phyloP scores from a whole-genome alignment of 2,329 filamentous ascomycete species.

The Ascochyta clinopodiicola region DNA sequence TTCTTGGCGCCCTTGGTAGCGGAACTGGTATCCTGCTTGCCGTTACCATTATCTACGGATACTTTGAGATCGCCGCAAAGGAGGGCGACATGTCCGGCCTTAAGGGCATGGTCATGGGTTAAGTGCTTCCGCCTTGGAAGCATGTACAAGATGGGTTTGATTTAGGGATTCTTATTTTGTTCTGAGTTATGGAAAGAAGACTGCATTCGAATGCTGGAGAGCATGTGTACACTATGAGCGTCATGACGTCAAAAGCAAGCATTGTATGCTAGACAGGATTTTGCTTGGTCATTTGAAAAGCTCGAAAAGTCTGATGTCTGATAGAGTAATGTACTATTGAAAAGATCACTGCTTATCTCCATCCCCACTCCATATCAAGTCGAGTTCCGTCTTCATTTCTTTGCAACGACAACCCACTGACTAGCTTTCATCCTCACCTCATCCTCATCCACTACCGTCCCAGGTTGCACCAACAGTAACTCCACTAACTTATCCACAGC shows the following conservation, averaged over 20 bases:
- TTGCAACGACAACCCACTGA: conserved; percentile 39
- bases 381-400: conserved; percentile 17
- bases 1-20: conserved; percentile 93
- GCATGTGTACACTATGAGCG: conserved; percentile 22
- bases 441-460: conserved; percentile 30
- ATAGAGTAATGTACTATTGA: conserved; percentile 19
- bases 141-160: background rate
- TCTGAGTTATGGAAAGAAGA: conserved; percentile 12
- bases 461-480: conserved; percentile 23
- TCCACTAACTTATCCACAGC: conserved; percentile 33
- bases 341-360: background rate
- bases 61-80: conserved; percentile 99
- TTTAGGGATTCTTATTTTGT: conserved; percentile 15
- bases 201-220: conserved; percentile 17
- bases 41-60: conserved; percentile 99
- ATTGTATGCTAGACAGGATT: background rate
- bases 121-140: conserved; percentile 21
- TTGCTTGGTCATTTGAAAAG: conserved; percentile 9
- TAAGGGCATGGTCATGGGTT: conserved; percentile 69
- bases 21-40: conserved; percentile 98
- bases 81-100: conserved; percentile 90
- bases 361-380: background rate
- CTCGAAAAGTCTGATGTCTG: conserved; percentile 19
- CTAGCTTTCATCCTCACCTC: conserved; percentile 38
- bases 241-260: conserved; percentile 17